Percentiles rank a stretch among this genome's conserved stretches.
These are phyloP conservation scores for Chalciporus pseudorubinellus DNA, from an alignment of 768 basidiomycete genomes.

Conservation along the genomic window DNA sequence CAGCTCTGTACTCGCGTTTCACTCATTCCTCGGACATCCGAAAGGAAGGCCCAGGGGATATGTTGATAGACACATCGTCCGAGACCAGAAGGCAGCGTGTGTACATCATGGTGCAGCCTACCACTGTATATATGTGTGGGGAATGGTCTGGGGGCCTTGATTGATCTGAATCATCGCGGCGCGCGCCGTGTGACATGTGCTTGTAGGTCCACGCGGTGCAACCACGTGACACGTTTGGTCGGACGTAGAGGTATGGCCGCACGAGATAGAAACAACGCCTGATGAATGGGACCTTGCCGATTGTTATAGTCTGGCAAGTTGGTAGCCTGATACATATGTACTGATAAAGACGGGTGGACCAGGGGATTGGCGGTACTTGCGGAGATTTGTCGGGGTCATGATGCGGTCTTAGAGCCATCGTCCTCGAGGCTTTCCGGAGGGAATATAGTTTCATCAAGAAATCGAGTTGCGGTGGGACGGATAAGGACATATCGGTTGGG, in stretches of 20 bases:
- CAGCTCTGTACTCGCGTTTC: neutral
- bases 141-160: neutral
- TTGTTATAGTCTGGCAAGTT: neutral
- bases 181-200: too few species aligned
- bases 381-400: slow-evolving; percentile 6
- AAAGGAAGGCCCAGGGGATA: slow-evolving; percentile 9
- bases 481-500: slow-evolving; percentile 5
- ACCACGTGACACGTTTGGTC: too few species aligned
- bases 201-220: too few species aligned
- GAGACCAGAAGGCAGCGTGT: too few species aligned
- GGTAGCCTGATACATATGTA: neutral
- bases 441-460: neutral
- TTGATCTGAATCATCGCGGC: slow-evolving; percentile 6
- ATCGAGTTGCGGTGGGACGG: neutral
- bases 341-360: neutral
- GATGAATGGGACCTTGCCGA: too few species aligned
- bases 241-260: too few species aligned
- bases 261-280: too few species aligned
- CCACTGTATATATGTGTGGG: too few species aligned
- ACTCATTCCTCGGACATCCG: slow-evolving; percentile 20
- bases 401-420: neutral
- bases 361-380: neutral
- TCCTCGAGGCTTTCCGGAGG: slow-evolving; percentile 10
- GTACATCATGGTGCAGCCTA: too few species aligned
- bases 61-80: too few species aligned